Evolutionary conservation across 1,284 basidiomycete genomes (phyloP).

Genomic region (Ceratobasidium sp.): DNA sequence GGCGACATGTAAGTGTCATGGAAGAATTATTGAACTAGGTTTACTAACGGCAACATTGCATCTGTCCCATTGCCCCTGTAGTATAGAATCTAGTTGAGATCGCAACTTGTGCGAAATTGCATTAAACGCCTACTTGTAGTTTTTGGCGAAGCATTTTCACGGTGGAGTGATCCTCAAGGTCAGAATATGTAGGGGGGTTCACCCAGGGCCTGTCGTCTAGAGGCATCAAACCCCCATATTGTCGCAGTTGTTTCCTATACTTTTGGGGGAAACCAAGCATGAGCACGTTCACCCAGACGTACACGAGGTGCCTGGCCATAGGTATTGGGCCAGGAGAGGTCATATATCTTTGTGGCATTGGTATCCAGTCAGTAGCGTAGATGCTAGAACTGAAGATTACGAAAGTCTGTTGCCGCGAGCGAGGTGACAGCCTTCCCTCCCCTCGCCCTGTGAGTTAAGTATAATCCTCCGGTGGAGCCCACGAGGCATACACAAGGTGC

Average conservation of each 20-base stretch:
- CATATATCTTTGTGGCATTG: not conserved
- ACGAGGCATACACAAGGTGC: not conserved
- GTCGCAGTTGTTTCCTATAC: conserved; percentile 13
- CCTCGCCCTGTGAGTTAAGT: not conserved
- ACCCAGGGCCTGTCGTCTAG: not conserved
- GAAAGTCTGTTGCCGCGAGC: not conserved
- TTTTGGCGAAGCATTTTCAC: conserved; percentile 9
- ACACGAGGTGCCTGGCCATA: too few relatives aligned
- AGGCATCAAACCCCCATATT: not conserved
- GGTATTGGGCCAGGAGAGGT: too few relatives aligned
- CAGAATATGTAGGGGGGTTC: not conserved
- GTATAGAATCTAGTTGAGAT: too few relatives aligned
- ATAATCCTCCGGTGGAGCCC: not conserved
- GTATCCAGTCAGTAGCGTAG: not conserved
- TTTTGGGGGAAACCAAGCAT: conserved; percentile 21
- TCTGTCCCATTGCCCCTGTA: conserved; percentile 27
- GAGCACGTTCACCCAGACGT: not conserved
- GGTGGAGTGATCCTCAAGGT: not conserved
- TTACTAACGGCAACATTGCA: conserved; percentile 13
- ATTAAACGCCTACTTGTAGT: conserved; percentile 5
- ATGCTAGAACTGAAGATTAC: not conserved
- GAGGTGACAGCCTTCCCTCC: not conserved
- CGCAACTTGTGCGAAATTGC: not conserved
- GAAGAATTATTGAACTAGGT: not conserved
- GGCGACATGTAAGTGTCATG: not conserved